Evolutionary conservation across 768 basidiomycete species (phyloP), one percentile per base, ranked within the genome.

Genomic region (Pleurotus ostreatus): DNA sequence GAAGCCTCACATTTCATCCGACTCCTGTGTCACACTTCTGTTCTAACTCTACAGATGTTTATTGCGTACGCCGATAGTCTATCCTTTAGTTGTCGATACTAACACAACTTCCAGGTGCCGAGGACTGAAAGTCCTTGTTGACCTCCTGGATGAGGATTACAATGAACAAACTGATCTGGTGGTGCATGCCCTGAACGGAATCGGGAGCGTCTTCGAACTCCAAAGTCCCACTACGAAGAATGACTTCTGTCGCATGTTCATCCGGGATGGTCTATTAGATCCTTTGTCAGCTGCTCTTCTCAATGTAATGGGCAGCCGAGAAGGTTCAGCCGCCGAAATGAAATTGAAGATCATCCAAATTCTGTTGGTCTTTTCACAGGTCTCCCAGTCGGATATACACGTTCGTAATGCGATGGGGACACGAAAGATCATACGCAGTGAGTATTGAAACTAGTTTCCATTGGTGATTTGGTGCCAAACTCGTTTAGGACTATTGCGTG

Each of bases 171-270:
- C 86, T 11, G 91, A 93, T 52, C 84, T 99, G 8, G 88, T 99
- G 44, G 86, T 92, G 22, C 92, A 95, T 57, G 94, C 97, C 5
- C 79, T 99, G 12, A 92, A 96, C 58, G 96, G 96, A 7, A 94
- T 99, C 49, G 87, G 89, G 46, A 93, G 86, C 60, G 97, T 98
- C 13, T 98, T 99, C 65, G 95, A 98, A 60, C 80, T 98, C 11
- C 89, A 98, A 69, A 94, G 92, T 46, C 92, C 97, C 6, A 97
- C 95, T 3, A 94, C 95, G 9, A 93, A 97, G 70, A 98, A 97
- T 66, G 97, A 98, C 71, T 98, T 98, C 67, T 98, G 95, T 66
- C 84, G 97, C 8, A 95, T 98, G 89, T 96, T 98, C 74, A 92
- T 97, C 41, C 81, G 94, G 4, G 97, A 98, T 72, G 97, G 97